Base-by-base conservation (phyloP, 2,329 filamentous ascomycete genomes). In the Xylariales sp. region DNA sequence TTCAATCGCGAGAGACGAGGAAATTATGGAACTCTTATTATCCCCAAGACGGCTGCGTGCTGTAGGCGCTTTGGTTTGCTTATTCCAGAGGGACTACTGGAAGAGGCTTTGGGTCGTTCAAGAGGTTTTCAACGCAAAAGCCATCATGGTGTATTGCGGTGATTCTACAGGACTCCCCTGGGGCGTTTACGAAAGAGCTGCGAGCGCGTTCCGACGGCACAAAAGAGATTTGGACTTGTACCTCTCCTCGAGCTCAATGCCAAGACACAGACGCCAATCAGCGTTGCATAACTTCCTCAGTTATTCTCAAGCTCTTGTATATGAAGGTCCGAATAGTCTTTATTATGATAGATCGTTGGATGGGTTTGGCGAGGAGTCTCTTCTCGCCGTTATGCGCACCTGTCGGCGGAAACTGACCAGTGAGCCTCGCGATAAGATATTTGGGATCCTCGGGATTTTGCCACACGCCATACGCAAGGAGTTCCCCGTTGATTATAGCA, bases 41-140 rank as follows among this genome's bases (percentile, higher is more conserved):
- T 69, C 67, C 16, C 54, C 52, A 52, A 36, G 9, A 10, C 52
- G 12, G 6, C 34, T 56, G 18, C 23, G 3, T 4, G 63, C 67
- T 30, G 61, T 75, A 41, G 18, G 67, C 0, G 77, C 78, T 1
- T 46, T 79, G 0, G 74, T 77, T 7, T 50, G 69, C 1, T 67
- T 81, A 0, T 80, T 81, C 30, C 75, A 80, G 34, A 71, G 75
- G 57, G 73, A 78, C 12, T 81, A 81, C 65, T 81, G 79, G 79
- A 72, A 65, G 9, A 68, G 79, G 23, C 52, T 81, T 0, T 79
- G 78, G 76, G 74, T 78, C 0, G 73, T 78, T 4, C 77, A 78
- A 58, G 77, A 79, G 60, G 69, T 78, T 16, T 71, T 71, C 60
- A 75, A 75, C 45, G 75, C 75, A 0, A 62, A 12, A 2, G 12